Evolutionary conservation across 345 rosid genomes (phyloP).

Genomic region (Citrus medica): DNA sequence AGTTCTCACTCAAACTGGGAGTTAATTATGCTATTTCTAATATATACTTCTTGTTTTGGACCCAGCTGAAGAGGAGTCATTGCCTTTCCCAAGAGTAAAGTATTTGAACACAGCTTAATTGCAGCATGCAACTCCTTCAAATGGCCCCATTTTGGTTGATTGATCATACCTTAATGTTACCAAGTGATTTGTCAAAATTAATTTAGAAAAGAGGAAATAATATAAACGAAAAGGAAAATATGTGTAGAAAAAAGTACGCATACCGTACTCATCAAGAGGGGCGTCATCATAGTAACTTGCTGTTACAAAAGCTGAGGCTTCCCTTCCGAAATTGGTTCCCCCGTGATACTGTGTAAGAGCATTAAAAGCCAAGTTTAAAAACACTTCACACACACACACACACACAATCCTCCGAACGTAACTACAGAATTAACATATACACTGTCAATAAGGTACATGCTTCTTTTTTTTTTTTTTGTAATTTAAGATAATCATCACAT

Average conservation of each 20-base stretch:
- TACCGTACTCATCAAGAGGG: constrained; percentile 16
- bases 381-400: too few relatives aligned
- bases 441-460: too few relatives aligned
- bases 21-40: neutral
- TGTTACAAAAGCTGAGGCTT: neutral
- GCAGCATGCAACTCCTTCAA: constrained; percentile 43
- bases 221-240: neutral
- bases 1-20: neutral
- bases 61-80: constrained; percentile 22
- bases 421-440: too few relatives aligned
- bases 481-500: too few relatives aligned
- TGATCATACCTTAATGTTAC: constrained; percentile 27
- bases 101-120: constrained; percentile 29
- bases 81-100: constrained; percentile 26
- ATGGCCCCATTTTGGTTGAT: constrained; percentile 56
- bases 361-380: neutral
- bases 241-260: neutral
- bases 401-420: too few relatives aligned
- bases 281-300: constrained; percentile 7
- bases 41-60: constrained; percentile 26
- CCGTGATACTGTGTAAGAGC: constrained; percentile 10
- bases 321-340: constrained; percentile 14
- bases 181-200: neutral
- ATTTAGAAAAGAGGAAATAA: neutral
- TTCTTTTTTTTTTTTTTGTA: too few relatives aligned